Conservation (phyloP, 2,329 filamentous ascomycete species). For the Pyrenophora seminiperda region DNA sequence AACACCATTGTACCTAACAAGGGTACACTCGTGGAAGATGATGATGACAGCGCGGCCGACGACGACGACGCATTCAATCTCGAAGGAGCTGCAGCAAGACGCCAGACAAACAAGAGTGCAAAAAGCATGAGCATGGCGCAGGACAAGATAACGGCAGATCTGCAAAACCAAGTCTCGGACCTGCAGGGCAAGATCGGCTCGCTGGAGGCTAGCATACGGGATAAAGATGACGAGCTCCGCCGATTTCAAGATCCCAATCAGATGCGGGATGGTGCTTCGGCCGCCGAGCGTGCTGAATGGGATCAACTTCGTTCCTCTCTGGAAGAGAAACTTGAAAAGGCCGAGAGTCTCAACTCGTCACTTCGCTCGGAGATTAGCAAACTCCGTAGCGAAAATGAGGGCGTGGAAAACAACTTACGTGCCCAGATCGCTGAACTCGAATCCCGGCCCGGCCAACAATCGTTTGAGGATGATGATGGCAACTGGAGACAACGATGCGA, state of each 20-base stretch:
- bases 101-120: constrained; percentile 53
- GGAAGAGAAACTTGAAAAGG: constrained; percentile 74
- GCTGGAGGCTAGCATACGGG: constrained; percentile 70
- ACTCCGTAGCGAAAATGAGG: constrained; percentile 70
- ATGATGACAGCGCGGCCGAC: constrained; percentile 61
- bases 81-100: constrained; percentile 52
- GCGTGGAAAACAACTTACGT: constrained; percentile 66
- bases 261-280: constrained; percentile 55
- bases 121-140: constrained; percentile 43
- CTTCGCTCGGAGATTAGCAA: constrained; percentile 79
- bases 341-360: constrained; percentile 76
- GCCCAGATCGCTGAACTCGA: constrained; percentile 64
- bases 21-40: constrained; percentile 95
- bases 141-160: constrained; percentile 67
- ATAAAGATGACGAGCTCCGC: constrained; percentile 73
- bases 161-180: constrained; percentile 75
- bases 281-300: constrained; percentile 73
- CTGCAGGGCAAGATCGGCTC: constrained; percentile 74
- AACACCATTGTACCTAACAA: constrained; percentile 98
- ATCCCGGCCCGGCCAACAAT: constrained; percentile 30
- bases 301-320: constrained; percentile 68
- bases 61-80: constrained; percentile 66
- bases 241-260: constrained; percentile 65
- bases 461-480: constrained; percentile 28
- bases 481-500: constrained; percentile 48